Percentiles rank a stretch among this genome's conserved stretches.
phyloP scores from a whole-genome alignment of 129 eudicot species.

The Chrysanthemum seticuspe region DNA sequence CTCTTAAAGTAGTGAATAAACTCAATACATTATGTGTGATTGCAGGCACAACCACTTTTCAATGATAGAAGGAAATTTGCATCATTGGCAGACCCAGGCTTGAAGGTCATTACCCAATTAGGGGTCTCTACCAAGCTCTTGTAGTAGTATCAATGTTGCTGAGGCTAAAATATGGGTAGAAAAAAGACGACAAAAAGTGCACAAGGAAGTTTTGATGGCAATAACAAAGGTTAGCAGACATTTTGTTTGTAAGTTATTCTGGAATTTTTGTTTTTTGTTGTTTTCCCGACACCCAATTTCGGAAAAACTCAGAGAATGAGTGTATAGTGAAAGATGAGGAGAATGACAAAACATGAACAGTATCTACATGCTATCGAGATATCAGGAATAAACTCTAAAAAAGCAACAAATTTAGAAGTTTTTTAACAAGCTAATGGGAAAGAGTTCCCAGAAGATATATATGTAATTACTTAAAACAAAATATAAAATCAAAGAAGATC shows the following conservation, averaged over 20 bases:
- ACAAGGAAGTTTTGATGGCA: slow-evolving; percentile 70
- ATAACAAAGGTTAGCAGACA: slow-evolving; percentile 29
- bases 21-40: neutral
- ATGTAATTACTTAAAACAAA: too few relatives aligned
- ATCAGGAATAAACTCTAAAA: too few relatives aligned
- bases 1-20: neutral
- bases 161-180: slow-evolving; percentile 99
- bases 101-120: slow-evolving; percentile 14
- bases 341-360: slow-evolving; percentile 22
- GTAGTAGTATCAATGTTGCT: slow-evolving; percentile 45
- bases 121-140: slow-evolving; percentile 13
- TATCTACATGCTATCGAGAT: too few relatives aligned
- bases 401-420: too few relatives aligned
- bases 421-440: too few relatives aligned
- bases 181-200: slow-evolving; percentile 63
- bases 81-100: slow-evolving; percentile 16
- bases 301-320: slow-evolving; percentile 17
- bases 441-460: too few relatives aligned
- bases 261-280: neutral
- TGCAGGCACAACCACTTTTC: slow-evolving; percentile 11
- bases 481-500: too few relatives aligned
- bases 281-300: slow-evolving; percentile 11
- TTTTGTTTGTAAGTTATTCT: slow-evolving; percentile 17
- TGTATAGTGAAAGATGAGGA: slow-evolving; percentile 34
- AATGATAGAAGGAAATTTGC: slow-evolving; percentile 15